Conservation (phyloP, 306 rosid genomes). For the Cucumis melo region DNA sequence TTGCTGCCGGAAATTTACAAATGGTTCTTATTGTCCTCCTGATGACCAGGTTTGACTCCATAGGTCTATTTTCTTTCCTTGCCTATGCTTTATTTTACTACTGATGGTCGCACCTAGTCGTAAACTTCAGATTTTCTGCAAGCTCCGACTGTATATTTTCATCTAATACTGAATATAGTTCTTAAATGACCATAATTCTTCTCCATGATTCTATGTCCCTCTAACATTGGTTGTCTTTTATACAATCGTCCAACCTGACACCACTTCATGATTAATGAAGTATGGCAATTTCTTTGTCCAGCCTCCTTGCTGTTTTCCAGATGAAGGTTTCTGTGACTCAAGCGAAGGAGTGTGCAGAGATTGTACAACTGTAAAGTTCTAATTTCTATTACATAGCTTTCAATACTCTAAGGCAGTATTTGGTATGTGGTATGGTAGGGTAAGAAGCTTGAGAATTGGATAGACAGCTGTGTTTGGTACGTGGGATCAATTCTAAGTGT, state of each 20-base stretch:
- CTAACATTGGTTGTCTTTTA: not conserved
- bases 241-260: not conserved
- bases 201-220: not conserved
- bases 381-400: constrained; percentile 13
- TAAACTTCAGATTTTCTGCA: not conserved
- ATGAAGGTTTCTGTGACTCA: constrained; percentile 70
- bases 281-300: constrained; percentile 25
- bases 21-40: constrained; percentile 89
- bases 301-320: constrained; percentile 89
- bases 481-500: not conserved
- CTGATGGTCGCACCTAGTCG: not conserved
- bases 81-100: not conserved
- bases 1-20: constrained; percentile 82
- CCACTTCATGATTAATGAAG: constrained; percentile 17
- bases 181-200: not conserved
- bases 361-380: constrained; percentile 69
- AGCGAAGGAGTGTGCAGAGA: constrained; percentile 77
- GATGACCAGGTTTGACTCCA: constrained; percentile 77
- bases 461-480: not conserved
- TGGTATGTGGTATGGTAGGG: not conserved
- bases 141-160: not conserved
- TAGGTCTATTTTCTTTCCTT: not conserved
- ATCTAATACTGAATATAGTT: not conserved
- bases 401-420: not conserved
- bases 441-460: not conserved